Conservation (phyloP, 805 yeast genomes). For the Henningerozyma blattae region DNA sequence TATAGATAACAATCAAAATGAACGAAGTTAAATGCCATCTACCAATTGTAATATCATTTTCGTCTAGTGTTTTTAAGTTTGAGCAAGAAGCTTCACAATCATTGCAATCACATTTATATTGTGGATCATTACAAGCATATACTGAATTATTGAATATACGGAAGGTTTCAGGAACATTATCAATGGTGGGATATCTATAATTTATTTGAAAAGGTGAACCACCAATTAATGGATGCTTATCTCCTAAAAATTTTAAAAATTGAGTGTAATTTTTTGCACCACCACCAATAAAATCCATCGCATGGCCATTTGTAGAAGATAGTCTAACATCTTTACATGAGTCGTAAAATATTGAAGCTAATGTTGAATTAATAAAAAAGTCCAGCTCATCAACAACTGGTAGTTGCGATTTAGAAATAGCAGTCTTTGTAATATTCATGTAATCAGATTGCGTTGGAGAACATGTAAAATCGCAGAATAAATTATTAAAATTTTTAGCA, state of each 20-base stretch:
- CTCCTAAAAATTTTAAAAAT: conserved; percentile 83
- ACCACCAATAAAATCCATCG: conserved; percentile 97
- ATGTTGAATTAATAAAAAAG: conserved; percentile 42
- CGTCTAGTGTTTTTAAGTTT: conserved; percentile 34
- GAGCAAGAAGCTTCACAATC: conserved; percentile 86
- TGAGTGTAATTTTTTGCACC: conserved; percentile 68
- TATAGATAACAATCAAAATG: conserved; percentile 41
- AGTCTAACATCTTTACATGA: conserved; percentile 86
- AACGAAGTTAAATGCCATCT: conserved; percentile 65
- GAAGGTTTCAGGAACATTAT: conserved; percentile 11
- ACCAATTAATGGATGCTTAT: conserved; percentile 84
- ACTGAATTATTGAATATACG: conserved; percentile 13
- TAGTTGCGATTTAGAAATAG: conserved; percentile 27
- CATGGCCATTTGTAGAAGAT: conserved; percentile 88
- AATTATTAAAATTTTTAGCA: conserved; percentile 64
- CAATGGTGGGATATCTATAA: conserved; percentile 37
- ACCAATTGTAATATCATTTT: conserved; percentile 44
- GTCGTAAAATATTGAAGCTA: conserved; percentile 59
- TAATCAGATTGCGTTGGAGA: conserved; percentile 73
- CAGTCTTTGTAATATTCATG: conserved; percentile 48
- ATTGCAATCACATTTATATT: conserved; percentile 75
- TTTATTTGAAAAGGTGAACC: conserved; percentile 95
- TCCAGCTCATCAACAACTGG: conserved; percentile 62
- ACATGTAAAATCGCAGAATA: conserved; percentile 84
- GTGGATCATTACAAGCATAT: conserved; percentile 45